Base-by-base conservation (phyloP, 192 early-diverging fungal genomes). In the Backusella mclennaniae region DNA sequence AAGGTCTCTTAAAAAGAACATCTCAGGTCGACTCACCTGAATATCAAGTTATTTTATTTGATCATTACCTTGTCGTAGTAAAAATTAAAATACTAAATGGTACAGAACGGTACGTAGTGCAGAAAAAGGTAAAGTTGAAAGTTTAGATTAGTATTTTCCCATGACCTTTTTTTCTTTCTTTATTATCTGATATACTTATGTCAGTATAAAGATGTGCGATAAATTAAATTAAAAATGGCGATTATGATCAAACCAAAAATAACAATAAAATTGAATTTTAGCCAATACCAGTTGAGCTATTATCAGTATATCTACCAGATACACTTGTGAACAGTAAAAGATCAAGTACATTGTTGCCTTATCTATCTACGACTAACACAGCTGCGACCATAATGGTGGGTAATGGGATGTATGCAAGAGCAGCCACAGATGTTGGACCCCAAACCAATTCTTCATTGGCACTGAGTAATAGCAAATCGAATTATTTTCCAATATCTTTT, bases 1-100 rank as follows among this genome's bases (percentile, higher is more conserved):
- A 96, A 73, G 95, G 96, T 46, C 85, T 87, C 35, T 82, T 98
- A 74, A 90, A 90, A 73, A 88, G 90, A 53, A 85, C 84, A 35
- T 82, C 84, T 35, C 67, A 70, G n/a, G 35, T 63, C 2, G 91
- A 91, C 53, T 91, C 89, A 17, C 79, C 90, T 1, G 93, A 94
- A 56, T 79, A 97, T 29, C 87, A 89, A 53, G 90, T 97, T 36
- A 93, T 95, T 78, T 77, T 98, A 56, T 92, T 99, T 53, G 97
- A 99, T 82, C 94, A 97, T 85, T 89, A 91, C 79, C 78, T 95
- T n/a, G 80, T 95, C 19, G 86, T 95, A 81, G 86, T 90, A 72
- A 93, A 91, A 77, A 81, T 85, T 69, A 73, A 75, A 90, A 88
- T 78, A 52, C 33, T 67, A 11, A 68, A 73, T 38, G 84, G 86